Evolutionary conservation across 1,284 basidiomycete genomes (phyloP).

Genomic region (Fomitopsis palustris): DNA sequence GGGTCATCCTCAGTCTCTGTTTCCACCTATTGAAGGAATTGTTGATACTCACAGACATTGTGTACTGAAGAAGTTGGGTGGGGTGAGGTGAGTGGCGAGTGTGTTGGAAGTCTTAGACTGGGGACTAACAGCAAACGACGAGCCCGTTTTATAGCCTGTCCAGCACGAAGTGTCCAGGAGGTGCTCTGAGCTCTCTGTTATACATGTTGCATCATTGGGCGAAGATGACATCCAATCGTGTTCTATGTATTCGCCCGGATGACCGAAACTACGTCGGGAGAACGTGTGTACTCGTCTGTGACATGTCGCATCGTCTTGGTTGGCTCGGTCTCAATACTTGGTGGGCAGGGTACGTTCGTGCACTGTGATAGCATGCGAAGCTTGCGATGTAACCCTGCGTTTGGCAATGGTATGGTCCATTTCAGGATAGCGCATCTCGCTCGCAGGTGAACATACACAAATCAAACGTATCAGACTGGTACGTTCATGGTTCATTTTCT

Average conservation of each 20-base stretch:
- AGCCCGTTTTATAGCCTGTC: neutral
- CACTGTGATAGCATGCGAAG: neutral
- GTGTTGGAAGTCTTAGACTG: neutral
- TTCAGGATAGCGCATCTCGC: too few species aligned
- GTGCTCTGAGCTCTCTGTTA: neutral
- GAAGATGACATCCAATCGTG: neutral
- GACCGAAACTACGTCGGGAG: neutral
- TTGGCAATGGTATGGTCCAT: neutral
- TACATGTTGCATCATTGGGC: neutral
- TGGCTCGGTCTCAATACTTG: neutral
- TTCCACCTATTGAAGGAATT: neutral
- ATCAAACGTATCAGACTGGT: too few species aligned
- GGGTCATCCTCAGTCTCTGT: neutral
- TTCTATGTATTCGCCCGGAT: neutral
- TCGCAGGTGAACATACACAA: too few species aligned
- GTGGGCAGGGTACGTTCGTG: too few species aligned
- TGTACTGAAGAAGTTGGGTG: neutral
- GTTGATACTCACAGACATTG: neutral
- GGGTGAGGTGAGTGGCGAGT: neutral
- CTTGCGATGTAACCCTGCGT: neutral
- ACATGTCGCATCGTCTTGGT: neutral
- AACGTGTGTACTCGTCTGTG: neutral
- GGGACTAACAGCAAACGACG: neutral
- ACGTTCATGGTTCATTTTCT: too few species aligned
- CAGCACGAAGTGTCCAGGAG: neutral